A percentile compares a stretch with the other conserved stretches of the same genome.
phyloP scores from a whole-genome alignment of 257 asterid genomes.

The Cynanchum wilfordii region DNA sequence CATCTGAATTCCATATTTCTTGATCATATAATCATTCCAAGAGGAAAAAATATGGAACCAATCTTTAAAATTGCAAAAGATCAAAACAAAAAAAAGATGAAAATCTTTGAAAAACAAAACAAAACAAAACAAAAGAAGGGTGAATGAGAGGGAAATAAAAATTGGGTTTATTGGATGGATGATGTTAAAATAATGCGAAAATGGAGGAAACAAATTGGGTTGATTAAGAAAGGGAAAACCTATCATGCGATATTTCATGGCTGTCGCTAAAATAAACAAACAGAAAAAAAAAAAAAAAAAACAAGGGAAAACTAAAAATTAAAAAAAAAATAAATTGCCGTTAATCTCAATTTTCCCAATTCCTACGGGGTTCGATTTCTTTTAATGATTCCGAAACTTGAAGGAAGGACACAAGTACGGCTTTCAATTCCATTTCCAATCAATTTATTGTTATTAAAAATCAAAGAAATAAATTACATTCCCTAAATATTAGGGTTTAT shows the following conservation, averaged over 20 bases:
- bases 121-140: neutral
- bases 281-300: neutral
- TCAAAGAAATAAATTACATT: too few relatives aligned
- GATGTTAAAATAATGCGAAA: constrained; percentile 34
- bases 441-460: too few relatives aligned
- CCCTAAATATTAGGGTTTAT: too few relatives aligned
- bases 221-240: constrained; percentile 34
- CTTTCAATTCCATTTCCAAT: too few relatives aligned
- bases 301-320: too few relatives aligned
- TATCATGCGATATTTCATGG: constrained; percentile 44
- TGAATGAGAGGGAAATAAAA: constrained; percentile 6
- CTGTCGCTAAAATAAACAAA: constrained; percentile 19
- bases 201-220: constrained; percentile 44
- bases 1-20: constrained; percentile 15
- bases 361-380: neutral
- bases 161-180: constrained; percentile 18
- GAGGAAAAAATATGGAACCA: neutral
- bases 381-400: neutral
- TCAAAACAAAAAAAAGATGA: neutral
- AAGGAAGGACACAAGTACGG: neutral
- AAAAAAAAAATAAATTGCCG: neutral
- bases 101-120: constrained; percentile 2
- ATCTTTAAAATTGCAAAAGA: neutral
- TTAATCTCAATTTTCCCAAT: neutral
- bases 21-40: neutral